These are phyloP conservation scores for Aspergillus nidulans DNA, from an alignment of 495 filamentous ascomycete genomes.

Conservation along the genomic window DNA sequence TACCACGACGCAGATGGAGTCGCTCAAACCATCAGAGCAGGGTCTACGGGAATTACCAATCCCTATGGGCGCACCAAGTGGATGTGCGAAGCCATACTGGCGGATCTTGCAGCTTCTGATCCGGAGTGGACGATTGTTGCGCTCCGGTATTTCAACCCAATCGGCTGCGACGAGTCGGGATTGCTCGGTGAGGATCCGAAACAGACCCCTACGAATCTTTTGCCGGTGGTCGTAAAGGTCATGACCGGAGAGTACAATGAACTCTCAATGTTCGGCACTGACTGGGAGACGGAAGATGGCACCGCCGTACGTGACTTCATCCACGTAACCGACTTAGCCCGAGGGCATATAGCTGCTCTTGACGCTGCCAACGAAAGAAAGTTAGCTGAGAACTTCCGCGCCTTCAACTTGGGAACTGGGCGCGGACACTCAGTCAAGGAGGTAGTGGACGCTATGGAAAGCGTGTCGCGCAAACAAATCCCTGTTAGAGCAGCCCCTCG, in stretches of 20 bases:
- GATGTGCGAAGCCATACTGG: constrained; percentile 62
- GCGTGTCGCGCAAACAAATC: constrained; percentile 35
- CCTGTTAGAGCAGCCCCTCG: constrained; percentile 63
- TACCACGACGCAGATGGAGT: constrained; percentile 27
- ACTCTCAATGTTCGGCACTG: constrained; percentile 57
- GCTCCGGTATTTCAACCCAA: constrained; percentile 65
- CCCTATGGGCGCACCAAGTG: constrained; percentile 65
- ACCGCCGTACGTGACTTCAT: constrained; percentile 56
- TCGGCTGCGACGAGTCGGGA: constrained; percentile 61
- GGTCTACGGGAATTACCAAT: constrained; percentile 54
- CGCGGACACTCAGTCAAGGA: constrained; percentile 49
- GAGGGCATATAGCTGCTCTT: constrained; percentile 60
- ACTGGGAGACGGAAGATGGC: constrained; percentile 64
- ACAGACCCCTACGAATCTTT: constrained; percentile 57
- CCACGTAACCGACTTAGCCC: constrained; percentile 61
- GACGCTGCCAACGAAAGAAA: constrained; percentile 33
- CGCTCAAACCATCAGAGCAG: constrained; percentile 31
- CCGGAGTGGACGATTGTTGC: constrained; percentile 58
- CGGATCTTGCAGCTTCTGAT: constrained; percentile 54
- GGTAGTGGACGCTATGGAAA: constrained; percentile 45
- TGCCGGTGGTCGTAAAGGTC: constrained; percentile 58
- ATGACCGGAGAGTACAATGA: constrained; percentile 50
- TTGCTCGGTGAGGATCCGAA: constrained; percentile 63
- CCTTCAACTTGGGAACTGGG: constrained; percentile 52
- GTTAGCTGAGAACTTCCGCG: constrained; percentile 42